A percentile compares a stretch with the other conserved stretches of the same genome.
These are phyloP conservation scores for Balakata baccata DNA, from an alignment of 345 rosid genomes.

Conservation along the genomic window DNA sequence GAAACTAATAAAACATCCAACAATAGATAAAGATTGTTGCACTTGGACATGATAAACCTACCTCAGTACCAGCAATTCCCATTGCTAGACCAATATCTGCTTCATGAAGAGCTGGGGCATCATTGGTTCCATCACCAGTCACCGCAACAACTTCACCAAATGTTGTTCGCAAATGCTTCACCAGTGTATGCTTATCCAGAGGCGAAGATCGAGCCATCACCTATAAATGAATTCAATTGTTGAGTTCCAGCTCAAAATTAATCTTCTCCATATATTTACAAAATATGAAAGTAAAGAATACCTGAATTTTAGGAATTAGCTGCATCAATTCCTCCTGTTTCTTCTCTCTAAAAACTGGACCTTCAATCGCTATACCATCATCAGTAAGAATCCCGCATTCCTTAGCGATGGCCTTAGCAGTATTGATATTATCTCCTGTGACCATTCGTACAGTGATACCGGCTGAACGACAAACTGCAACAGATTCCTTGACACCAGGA, in stretches of 20 bases:
- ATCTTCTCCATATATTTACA: background rate
- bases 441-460: slow-evolving; percentile 95
- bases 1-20: background rate
- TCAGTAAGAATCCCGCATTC: slow-evolving; percentile 93
- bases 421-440: slow-evolving; percentile 89
- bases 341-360: slow-evolving; percentile 83
- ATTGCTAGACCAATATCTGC: slow-evolving; percentile 96
- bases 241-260: background rate
- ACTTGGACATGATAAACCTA: slow-evolving; percentile 16
- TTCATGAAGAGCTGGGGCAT: slow-evolving; percentile 96
- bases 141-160: slow-evolving; percentile 81
- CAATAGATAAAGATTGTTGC: background rate
- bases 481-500: slow-evolving; percentile 89
- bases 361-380: slow-evolving; percentile 75
- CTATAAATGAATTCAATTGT: slow-evolving; percentile 34
- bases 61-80: slow-evolving; percentile 99
- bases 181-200: slow-evolving; percentile 83
- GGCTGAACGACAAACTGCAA: slow-evolving; percentile 77
- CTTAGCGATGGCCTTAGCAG: slow-evolving; percentile 90
- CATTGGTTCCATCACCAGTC: slow-evolving; percentile 96
- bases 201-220: slow-evolving; percentile 99
- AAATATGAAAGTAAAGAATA: slow-evolving; percentile 19
- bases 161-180: slow-evolving; percentile 74
- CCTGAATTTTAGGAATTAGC: slow-evolving; percentile 93
- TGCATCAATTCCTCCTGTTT: slow-evolving; percentile 59